phyloP scores from a whole-genome alignment of 306 rosid species.

The Prunus dulcis region DNA sequence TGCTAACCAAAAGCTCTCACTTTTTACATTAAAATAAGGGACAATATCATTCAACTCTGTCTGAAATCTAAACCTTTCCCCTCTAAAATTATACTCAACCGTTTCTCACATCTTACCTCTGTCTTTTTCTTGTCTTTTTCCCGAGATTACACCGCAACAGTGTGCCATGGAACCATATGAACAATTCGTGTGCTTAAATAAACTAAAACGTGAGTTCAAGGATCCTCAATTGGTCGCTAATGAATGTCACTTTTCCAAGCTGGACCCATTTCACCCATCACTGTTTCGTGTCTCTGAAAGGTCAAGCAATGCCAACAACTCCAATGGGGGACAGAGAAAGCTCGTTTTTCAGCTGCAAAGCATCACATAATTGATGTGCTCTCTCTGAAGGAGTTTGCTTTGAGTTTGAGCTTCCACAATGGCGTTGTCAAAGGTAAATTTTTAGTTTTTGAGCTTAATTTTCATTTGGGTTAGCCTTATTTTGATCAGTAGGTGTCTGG shows the following conservation, averaged over 20 bases:
- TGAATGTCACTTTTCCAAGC: conserved; percentile 20
- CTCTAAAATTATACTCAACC: not conserved
- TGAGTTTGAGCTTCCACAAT: conserved; percentile 18
- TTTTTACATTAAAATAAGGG: not conserved
- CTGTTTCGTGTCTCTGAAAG: conserved; percentile 1
- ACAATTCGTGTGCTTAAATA: not conserved
- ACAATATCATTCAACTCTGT: not conserved
- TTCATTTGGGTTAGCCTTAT: conserved; percentile 25
- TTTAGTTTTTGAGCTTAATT: conserved; percentile 29
- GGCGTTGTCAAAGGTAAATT: conserved; percentile 16
- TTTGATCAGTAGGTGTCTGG: conserved; percentile 22
- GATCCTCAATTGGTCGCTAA: not conserved
- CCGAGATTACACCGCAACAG: not conserved
- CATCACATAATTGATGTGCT: conserved; percentile 1
- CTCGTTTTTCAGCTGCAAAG: conserved; percentile 8
- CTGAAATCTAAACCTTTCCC: not conserved
- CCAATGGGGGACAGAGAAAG: conserved; percentile 8
- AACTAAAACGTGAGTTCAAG: conserved; percentile 10
- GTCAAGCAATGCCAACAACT: not conserved
- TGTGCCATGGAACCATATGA: not conserved
- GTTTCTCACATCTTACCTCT: not conserved
- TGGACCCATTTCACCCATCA: conserved; percentile 24
- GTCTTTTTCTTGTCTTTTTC: not conserved
- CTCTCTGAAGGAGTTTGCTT: conserved; percentile 23
- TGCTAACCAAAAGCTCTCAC: not conserved